phyloP scores from a whole-genome alignment of 495 filamentous ascomycete genomes.

The Podospora sp. region DNA sequence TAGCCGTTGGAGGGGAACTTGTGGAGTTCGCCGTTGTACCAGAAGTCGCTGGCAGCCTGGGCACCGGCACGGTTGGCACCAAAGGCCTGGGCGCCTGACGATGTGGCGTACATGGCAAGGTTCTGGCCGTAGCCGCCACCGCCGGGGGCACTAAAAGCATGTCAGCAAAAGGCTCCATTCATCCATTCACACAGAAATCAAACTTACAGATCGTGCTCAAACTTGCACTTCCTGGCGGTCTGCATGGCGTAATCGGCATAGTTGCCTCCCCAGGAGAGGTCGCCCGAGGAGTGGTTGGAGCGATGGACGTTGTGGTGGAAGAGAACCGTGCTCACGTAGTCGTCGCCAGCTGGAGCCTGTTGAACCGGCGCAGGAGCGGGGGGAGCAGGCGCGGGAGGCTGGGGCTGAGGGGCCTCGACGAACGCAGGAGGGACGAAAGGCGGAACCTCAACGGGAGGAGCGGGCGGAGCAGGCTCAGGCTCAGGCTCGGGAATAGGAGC shows the following conservation, averaged over 20 bases:
- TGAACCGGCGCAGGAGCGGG: slow-evolving; percentile 25
- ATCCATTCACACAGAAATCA: neutral
- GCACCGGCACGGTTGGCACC: slow-evolving; percentile 54
- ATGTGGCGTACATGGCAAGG: slow-evolving; percentile 58
- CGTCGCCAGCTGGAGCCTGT: slow-evolving; percentile 26
- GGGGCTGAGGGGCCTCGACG: slow-evolving; percentile 13
- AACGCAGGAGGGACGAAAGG: neutral
- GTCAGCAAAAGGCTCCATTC: slow-evolving; percentile 15
- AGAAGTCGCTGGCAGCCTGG: slow-evolving; percentile 69
- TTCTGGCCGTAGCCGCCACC: slow-evolving; percentile 83
- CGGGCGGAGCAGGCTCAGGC: slow-evolving; percentile 16
- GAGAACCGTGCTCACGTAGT: slow-evolving; percentile 47
- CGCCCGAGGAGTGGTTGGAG: slow-evolving; percentile 72
- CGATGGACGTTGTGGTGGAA: slow-evolving; percentile 87
- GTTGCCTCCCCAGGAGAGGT: slow-evolving; percentile 62
- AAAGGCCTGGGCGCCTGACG: slow-evolving; percentile 29
- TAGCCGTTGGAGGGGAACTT: slow-evolving; percentile 43
- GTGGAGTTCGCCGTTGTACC: slow-evolving; percentile 80
- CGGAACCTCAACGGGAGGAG: slow-evolving; percentile 11
- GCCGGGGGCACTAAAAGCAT: slow-evolving; percentile 44
- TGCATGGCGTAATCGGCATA: slow-evolving; percentile 63
- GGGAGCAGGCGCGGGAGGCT: slow-evolving; percentile 20
- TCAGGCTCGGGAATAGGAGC: slow-evolving; percentile 18
- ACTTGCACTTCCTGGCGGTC: slow-evolving; percentile 61
- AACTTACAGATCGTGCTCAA: slow-evolving; percentile 76